Base-by-base conservation (phyloP, 1,139 yeast species). In the Magnusiomyces magnusii region DNA sequence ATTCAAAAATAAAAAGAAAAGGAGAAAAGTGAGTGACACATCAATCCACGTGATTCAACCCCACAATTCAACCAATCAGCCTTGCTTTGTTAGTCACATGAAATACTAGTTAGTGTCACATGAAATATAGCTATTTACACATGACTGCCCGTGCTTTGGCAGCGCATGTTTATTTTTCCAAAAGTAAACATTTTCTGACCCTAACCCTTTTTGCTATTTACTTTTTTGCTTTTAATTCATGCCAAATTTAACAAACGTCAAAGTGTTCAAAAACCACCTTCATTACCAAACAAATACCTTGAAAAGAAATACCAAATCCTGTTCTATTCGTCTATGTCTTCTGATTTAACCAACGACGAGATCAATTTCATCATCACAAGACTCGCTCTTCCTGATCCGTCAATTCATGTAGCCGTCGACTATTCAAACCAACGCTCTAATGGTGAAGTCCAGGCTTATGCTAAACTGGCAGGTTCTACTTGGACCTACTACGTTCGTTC, bases 401-500 rank as follows among this genome's bases (percentile, higher is more conserved):
- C 66, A 24, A 68, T 74, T 23, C 73, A 69, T 53, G 86, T 82
- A 7, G 78, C 85, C 19, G 72, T 71, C 28, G 77, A 73, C 34
- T 80, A 76, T 64, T 76, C 85, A 17, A 93, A 93, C 72, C 90
- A 86, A 56, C 82, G 83, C 63, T 76, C 82, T 60, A 92, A 89
- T 61, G 81, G 89, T 41, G 96, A 90, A 70, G 93, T 93, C 23
- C 96, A 91, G 73, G 98, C 98, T 0, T 93, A 92, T 71, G 98
- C 97, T 51, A 92, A 92, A 71, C 86, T 92, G 56, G 92, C 97
- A 0, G 98, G 98, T 17, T 78, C 80, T 51, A 84, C 83, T 67
- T 93, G 99, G 98, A 92, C 98, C 1, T 93, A 80, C 70, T 93
- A 91, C 69, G 97, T 93, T 56, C 90, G 91, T 70, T 79, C 85